phyloP scores from a whole-genome alignment of 768 basidiomycete genomes.

The Hericium alpestre region DNA sequence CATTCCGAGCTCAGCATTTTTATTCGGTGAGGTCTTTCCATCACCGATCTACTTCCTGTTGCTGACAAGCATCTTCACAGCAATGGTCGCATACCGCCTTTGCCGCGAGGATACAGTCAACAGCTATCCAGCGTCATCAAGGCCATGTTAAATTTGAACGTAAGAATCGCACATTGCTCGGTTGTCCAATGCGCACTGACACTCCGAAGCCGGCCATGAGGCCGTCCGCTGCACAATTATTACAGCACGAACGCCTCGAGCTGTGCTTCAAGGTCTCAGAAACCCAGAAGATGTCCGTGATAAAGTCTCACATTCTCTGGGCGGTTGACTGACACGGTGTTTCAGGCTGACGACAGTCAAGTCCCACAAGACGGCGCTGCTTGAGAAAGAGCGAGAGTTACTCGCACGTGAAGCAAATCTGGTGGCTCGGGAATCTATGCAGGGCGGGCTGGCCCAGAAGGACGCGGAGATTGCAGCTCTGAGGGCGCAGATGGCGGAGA shows the following conservation, averaged over 20 bases:
- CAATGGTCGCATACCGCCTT: constrained; percentile 73
- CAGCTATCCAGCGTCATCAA: constrained; percentile 66
- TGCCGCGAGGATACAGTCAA: constrained; percentile 77
- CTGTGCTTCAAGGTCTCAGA: constrained; percentile 64
- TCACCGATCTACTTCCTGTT: background rate
- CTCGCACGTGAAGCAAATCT: constrained; percentile 43
- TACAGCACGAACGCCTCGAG: constrained; percentile 70
- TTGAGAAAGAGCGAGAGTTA: constrained; percentile 57
- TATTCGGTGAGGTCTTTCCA: constrained; percentile 43
- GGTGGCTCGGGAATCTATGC: constrained; percentile 42
- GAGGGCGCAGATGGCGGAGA: constrained; percentile 19
- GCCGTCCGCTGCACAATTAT: constrained; percentile 69
- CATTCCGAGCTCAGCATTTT: constrained; percentile 75
- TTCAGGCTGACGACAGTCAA: constrained; percentile 57
- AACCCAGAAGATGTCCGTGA: constrained; percentile 65
- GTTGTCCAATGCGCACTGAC: background rate
- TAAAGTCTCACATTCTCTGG: background rate
- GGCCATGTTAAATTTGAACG: constrained; percentile 79
- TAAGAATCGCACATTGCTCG: constrained; percentile 23
- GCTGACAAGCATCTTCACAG: background rate
- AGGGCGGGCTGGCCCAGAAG: constrained; percentile 41
- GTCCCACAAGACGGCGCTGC: constrained; percentile 43
- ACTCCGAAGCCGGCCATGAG: constrained; percentile 67
- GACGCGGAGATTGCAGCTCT: constrained; percentile 48
- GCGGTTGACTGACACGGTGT: background rate